Evolutionary conservation across 768 basidiomycete genomes (phyloP).

Genomic region (Guyanaporus albipodus): DNA sequence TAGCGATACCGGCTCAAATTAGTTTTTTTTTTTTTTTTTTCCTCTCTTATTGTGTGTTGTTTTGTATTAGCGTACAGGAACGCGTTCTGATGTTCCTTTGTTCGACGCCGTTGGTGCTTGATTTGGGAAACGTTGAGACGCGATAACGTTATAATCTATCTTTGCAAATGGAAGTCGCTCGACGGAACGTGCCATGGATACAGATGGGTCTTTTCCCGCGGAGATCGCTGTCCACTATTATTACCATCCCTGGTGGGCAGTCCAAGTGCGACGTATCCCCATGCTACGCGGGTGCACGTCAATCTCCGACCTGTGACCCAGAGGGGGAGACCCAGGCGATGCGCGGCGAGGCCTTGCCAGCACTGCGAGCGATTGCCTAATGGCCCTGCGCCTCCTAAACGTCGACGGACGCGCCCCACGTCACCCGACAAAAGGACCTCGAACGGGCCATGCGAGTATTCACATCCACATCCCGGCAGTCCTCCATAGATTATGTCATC

Average conservation of each 20-base stretch:
- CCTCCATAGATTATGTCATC: too few species aligned
- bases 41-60: too few species aligned
- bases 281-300: slow-evolving; percentile 7
- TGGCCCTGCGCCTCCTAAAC: slow-evolving; percentile 14
- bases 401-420: slow-evolving; percentile 20
- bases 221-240: slow-evolving; percentile 20
- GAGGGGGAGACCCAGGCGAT: slow-evolving; percentile 2
- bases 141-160: slow-evolving; percentile 22
- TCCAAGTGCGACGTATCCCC: slow-evolving; percentile 24
- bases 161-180: slow-evolving; percentile 18
- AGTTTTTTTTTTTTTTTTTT: neutral
- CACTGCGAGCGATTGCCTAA: neutral
- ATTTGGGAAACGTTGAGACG: slow-evolving; percentile 11
- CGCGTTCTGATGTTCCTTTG: slow-evolving; percentile 11
- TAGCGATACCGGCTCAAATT: slow-evolving; percentile 5
- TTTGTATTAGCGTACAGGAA: neutral
- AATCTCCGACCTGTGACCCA: slow-evolving; percentile 22
- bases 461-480: too few species aligned
- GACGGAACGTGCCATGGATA: slow-evolving; percentile 30
- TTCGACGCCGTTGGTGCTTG: slow-evolving; percentile 4
- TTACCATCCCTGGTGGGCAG: slow-evolving; percentile 8
- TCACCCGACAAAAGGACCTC: slow-evolving; percentile 15
- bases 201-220: slow-evolving; percentile 28
- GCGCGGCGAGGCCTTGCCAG: slow-evolving; percentile 8
- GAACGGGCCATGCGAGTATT: slow-evolving; percentile 1